Base-by-base conservation (phyloP, 257 asterid species). In the Nicotiana noctiflora region DNA sequence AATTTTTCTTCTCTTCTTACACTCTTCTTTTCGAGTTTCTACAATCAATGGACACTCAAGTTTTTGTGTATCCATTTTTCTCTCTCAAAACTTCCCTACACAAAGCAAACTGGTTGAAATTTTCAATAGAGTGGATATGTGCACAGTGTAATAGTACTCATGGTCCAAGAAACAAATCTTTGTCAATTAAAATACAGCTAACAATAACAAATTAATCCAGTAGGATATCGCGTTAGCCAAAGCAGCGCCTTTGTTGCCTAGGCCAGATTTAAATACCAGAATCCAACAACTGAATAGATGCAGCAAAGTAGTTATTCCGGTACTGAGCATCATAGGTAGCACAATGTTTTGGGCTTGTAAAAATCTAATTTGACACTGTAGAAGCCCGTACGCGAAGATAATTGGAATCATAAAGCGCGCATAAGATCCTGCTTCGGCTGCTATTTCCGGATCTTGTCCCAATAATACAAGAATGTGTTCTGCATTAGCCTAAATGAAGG, bases 231-330 rank as follows among this genome's bases (percentile, higher is more conserved):
- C 91, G 53, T 90, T 92, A 0, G 94, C 93, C 78, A 90, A 44
- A 46, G 97, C 94, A 8, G 97, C 97, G 1, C 97, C 97, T 31
- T 85, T 89, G 87, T 88, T 87, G 10, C 97, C 97, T 1, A 90
- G 60, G 1, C 97, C 97, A 1, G 86, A 55, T 70, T 87, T 89
- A 44, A 88, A 72, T 2, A 92, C 91, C 52, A 90, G 56, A 49
- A 90, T 15, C 94, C 97, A 92, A 34, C 97, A 92, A 12, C 85
- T 81, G 0, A 92, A 86, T 0, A 88, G 53, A 57, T 91, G 96
- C 18, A 81, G 56, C 65, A 89, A 49, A 8, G 92, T 88, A 1
- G 97, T 86, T 85, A 88, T 21, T n/a, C 92, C 92, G 0, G 93
- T 82, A 0, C 88, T 89, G 3, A 92, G 62, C 92, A 92, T 90